Conservation (phyloP, 1,284 basidiomycete genomes). For the Papiliotrema fonsecae region DNA sequence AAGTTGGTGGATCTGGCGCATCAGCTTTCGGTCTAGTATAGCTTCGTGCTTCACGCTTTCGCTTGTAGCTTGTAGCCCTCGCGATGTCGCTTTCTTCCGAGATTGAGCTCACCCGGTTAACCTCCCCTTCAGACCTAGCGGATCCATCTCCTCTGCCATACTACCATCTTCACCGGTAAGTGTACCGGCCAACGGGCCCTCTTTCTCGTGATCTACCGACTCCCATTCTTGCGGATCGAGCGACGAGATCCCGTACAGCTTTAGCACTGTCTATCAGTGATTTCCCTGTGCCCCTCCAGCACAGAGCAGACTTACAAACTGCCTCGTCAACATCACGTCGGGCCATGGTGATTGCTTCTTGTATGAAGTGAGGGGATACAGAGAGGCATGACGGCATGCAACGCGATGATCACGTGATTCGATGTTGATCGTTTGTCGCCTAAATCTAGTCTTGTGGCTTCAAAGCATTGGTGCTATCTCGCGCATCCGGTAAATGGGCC, state of each 20-base stretch:
- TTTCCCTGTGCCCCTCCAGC: neutral
- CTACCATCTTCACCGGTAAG: constrained; percentile 33
- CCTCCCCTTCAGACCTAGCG: constrained; percentile 38
- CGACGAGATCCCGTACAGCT: constrained; percentile 46
- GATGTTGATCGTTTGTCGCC: no score
- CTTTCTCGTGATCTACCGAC: constrained; percentile 43
- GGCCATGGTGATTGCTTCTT: constrained; percentile 29
- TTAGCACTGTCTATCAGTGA: constrained; percentile 33
- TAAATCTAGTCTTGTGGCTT: no score
- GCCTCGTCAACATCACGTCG: constrained; percentile 36
- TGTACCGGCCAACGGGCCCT: constrained; percentile 40
- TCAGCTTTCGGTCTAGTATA: no score
- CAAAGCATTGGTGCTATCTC: no score
- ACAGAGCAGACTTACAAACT: constrained; percentile 18
- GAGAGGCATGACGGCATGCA: no score
- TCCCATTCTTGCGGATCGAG: constrained; percentile 46
- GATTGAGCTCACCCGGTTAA: constrained; percentile 38
- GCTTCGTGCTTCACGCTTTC: no score
- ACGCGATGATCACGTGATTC: no score
- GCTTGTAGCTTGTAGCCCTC: no score
- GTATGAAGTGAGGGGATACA: no score
- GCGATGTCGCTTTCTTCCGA: no score
- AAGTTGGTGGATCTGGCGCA: constrained; percentile 23
- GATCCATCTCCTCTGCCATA: constrained; percentile 44
- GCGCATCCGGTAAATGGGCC: no score